These are phyloP conservation scores for Canavalia gladiata DNA, from an alignment of 306 rosid species.

Conservation along the genomic window DNA sequence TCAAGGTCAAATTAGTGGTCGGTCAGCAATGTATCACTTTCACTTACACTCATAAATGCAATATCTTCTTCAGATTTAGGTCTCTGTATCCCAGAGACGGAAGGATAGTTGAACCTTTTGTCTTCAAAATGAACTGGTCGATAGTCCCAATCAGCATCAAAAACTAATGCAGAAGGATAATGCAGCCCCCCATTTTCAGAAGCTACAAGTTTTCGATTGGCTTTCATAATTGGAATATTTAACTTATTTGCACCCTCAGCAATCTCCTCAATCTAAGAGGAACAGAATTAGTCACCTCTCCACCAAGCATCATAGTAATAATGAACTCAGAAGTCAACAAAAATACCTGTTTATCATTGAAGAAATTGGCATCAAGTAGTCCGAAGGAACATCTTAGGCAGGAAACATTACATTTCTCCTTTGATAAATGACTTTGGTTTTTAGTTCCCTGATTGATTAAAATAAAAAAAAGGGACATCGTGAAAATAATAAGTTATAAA, in stretches of 20 bases:
- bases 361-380: conserved; percentile 74
- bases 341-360: conserved; percentile 62
- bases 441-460: conserved; percentile 62
- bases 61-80: conserved; percentile 77
- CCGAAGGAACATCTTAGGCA: conserved; percentile 58
- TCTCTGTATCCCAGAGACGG: conserved; percentile 47
- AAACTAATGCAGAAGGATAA: conserved; percentile 67
- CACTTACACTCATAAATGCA: conserved; percentile 76
- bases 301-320: background rate
- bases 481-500: conserved; percentile 12
- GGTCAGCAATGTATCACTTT: conserved; percentile 43
- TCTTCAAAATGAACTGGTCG: conserved; percentile 28
- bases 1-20: conserved; percentile 36
- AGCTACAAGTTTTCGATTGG: conserved; percentile 70
- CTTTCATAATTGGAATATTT: conserved; percentile 64
- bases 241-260: conserved; percentile 60
- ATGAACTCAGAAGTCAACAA: conserved; percentile 27
- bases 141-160: conserved; percentile 67
- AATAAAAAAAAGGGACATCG: background rate
- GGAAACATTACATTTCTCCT: conserved; percentile 39
- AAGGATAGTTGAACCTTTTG: conserved; percentile 64
- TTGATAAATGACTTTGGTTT: conserved; percentile 44
- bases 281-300: conserved; percentile 38
- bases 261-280: conserved; percentile 61
- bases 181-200: conserved; percentile 71